phyloP scores from a whole-genome alignment of 305 asterid genomes.

The Fraxinus platypoda region DNA sequence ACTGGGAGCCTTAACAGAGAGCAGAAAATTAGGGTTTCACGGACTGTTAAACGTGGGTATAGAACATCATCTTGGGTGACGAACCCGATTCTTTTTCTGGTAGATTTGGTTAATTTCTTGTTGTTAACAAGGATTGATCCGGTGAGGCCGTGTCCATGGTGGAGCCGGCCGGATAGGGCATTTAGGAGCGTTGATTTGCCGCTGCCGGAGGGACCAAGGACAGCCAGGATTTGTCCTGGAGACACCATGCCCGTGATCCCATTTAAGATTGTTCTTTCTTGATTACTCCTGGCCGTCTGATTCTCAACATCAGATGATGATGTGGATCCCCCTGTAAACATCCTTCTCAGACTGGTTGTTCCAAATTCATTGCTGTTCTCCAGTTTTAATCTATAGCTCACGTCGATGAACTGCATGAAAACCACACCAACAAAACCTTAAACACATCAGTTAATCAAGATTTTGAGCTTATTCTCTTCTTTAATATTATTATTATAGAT shows the following conservation, averaged over 20 bases:
- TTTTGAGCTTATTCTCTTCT: neutral
- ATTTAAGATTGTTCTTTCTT: slow-evolving; percentile 50
- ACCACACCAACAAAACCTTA: neutral
- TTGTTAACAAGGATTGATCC: slow-evolving; percentile 69
- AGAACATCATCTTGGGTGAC: slow-evolving; percentile 78
- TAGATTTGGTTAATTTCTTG: slow-evolving; percentile 42
- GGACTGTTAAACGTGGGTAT: slow-evolving; percentile 75
- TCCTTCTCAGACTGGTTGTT: slow-evolving; percentile 30
- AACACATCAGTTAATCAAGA: neutral
- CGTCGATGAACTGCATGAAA: slow-evolving; percentile 67
- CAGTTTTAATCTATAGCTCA: slow-evolving; percentile 59
- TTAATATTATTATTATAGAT: neutral
- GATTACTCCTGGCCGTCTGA: slow-evolving; percentile 29
- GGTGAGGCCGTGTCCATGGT: slow-evolving; percentile 47
- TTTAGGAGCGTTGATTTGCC: slow-evolving; percentile 87
- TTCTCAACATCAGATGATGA: slow-evolving; percentile 52
- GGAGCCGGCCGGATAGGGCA: slow-evolving; percentile 72
- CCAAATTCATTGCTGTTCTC: slow-evolving; percentile 35
- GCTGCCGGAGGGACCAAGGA: slow-evolving; percentile 96
- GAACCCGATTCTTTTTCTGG: slow-evolving; percentile 59
- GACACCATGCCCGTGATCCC: slow-evolving; percentile 76
- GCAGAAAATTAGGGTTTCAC: slow-evolving; percentile 76
- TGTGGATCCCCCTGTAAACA: slow-evolving; percentile 35
- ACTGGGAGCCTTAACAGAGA: slow-evolving; percentile 58
- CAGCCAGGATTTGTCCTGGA: slow-evolving; percentile 75